A percentile compares a stretch with the other conserved stretches of the same genome.
phyloP scores from a whole-genome alignment of 1,284 basidiomycete species.

The Xerocomus tenax region DNA sequence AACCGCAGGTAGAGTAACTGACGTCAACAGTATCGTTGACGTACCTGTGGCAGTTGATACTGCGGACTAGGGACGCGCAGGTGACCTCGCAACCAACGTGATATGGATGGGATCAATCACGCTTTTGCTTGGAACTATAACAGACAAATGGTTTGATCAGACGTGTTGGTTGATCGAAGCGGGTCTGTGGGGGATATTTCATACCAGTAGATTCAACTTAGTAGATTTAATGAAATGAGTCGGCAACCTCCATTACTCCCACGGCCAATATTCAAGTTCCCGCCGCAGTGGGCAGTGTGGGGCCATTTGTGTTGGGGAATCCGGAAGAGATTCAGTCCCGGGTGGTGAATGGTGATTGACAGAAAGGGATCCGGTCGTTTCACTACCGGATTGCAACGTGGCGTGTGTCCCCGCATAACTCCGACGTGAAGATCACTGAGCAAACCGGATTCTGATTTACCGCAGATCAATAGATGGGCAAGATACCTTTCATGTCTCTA shows the following conservation, averaged over 20 bases:
- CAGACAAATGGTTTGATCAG: too few relatives aligned
- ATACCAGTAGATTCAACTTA: too few relatives aligned
- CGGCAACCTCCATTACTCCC: background rate
- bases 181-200: too few relatives aligned
- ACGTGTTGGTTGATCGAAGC: too few relatives aligned
- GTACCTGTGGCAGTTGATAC: too few relatives aligned
- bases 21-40: too few relatives aligned
- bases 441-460: background rate
- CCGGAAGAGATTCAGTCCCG: background rate
- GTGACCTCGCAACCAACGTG: too few relatives aligned
- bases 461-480: background rate
- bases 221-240: too few relatives aligned
- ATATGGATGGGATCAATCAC: too few relatives aligned
- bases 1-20: too few relatives aligned
- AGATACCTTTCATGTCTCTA: background rate
- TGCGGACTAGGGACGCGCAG: too few relatives aligned
- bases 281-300: background rate
- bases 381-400: conserved; percentile 11
- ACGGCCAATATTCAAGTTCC: background rate
- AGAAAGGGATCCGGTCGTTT: conserved; percentile 12
- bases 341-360: background rate
- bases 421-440: conserved; percentile 10
- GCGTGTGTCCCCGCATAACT: background rate
- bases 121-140: too few relatives aligned
- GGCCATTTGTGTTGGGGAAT: background rate